Percentiles rank a stretch among this genome's conserved stretches.
phyloP scores from a whole-genome alignment of 139 green algal genomes.

The Nannochloris sp. region DNA sequence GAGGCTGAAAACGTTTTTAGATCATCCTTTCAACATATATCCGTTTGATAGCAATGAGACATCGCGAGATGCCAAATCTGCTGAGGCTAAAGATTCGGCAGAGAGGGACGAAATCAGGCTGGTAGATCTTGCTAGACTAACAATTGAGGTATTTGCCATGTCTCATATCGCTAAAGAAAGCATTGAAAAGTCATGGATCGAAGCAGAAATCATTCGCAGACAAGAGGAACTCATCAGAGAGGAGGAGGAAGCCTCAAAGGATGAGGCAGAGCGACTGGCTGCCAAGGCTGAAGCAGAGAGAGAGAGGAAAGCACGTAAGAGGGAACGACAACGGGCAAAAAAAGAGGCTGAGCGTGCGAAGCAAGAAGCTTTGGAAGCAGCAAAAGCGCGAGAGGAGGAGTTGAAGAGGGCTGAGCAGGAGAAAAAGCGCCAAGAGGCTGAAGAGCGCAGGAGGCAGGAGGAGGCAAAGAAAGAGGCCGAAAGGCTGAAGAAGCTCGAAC shows the following conservation, averaged over 20 bases:
- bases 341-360: constrained; percentile 50
- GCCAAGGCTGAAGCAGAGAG: constrained; percentile 50
- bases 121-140: constrained; percentile 75
- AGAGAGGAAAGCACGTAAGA: constrained; percentile 70
- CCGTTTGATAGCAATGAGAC: constrained; percentile 12
- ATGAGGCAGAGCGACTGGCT: constrained; percentile 47
- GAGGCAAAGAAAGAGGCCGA: constrained; percentile 21
- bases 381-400: constrained; percentile 11
- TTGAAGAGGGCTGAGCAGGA: constrained; percentile 14
- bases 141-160: constrained; percentile 88
- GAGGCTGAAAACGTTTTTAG: constrained; percentile 7
- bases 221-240: constrained; percentile 90
- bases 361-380: constrained; percentile 40
- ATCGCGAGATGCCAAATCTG: neutral
- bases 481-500: constrained; percentile 1
- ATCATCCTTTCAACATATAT: constrained; percentile 20
- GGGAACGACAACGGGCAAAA: constrained; percentile 31
- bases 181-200: constrained; percentile 70
- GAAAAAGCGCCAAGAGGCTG: constrained; percentile 13
- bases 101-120: constrained; percentile 87
- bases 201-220: constrained; percentile 76
- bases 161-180: constrained; percentile 64
- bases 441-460: constrained; percentile 24
- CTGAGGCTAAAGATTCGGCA: constrained; percentile 46
- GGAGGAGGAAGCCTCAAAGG: constrained; percentile 59